Evolutionary conservation across 2,329 filamentous ascomycete species (phyloP).

Genomic region (Colletotrichum phormii): DNA sequence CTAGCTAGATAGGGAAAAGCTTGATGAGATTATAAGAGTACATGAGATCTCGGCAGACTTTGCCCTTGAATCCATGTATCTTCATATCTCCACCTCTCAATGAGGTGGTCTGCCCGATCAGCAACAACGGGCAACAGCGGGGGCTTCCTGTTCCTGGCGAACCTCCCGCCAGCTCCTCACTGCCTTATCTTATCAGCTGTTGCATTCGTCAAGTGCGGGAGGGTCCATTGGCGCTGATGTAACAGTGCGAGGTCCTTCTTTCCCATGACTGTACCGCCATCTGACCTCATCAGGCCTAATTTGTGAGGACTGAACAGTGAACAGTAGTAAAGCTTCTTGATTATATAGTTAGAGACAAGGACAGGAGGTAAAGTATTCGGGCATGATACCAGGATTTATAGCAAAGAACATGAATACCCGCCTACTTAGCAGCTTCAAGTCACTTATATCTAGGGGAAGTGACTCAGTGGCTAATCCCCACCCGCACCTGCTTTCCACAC

Average conservation of each 20-base stretch:
- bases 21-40: not conserved
- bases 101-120: not conserved
- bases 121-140: slow-evolving; percentile 11
- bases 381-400: no score
- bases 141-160: not conserved
- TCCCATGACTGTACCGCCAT: not conserved
- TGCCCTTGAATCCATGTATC: not conserved
- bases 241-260: slow-evolving; percentile 12
- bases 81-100: not conserved
- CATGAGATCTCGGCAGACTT: fast-evolving
- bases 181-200: slow-evolving; percentile 4
- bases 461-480: not conserved
- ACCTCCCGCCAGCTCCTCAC: not conserved
- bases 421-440: not conserved
- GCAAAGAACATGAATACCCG: no score
- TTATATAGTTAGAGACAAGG: not conserved
- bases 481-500: not conserved
- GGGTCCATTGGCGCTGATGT: slow-evolving; percentile 14
- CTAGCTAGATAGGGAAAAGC: slow-evolving; percentile 17
- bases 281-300: not conserved
- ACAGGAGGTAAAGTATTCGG: not conserved
- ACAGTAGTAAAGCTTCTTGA: no score
- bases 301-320: no score
- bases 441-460: not conserved
- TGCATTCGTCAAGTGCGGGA: slow-evolving; percentile 18